A percentile compares a stretch with the other conserved stretches of the same genome.
phyloP scores from a whole-genome alignment of 2,329 filamentous ascomycete species.

The Tolypocladium endophyticum region DNA sequence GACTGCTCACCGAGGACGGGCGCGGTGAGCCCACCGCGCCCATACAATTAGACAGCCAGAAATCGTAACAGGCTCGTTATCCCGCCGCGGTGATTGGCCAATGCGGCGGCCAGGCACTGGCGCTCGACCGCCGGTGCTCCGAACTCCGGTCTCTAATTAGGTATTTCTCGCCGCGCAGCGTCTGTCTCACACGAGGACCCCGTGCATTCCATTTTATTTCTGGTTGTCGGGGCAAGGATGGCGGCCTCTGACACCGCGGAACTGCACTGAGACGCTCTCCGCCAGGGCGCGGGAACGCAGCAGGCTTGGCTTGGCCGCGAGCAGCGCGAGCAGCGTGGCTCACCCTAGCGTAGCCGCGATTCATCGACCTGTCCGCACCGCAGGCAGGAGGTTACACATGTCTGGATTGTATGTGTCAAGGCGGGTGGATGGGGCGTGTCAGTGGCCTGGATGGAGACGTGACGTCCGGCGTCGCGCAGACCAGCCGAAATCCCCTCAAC shows the following conservation, averaged over 20 bases:
- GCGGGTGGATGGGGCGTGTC: neutral
- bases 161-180: neutral
- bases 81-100: neutral
- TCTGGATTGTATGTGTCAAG: neutral
- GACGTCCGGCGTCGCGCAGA: neutral
- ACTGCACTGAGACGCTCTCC: neutral
- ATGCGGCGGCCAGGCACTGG: neutral
- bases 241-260: neutral
- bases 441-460: neutral
- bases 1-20: neutral
- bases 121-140: neutral
- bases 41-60: neutral
- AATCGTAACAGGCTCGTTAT: neutral
- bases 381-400: neutral
- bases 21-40: neutral
- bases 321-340: neutral
- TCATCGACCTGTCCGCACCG: neutral
- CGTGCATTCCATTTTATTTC: neutral
- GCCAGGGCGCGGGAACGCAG: neutral
- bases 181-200: neutral
- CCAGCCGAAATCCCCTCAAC: neutral
- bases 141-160: neutral
- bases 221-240: neutral
- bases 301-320: neutral
- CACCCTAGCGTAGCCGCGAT: slow-evolving; percentile 1